phyloP scores from a whole-genome alignment of 148 eudicot species.

The Fagopyrum esculentum region DNA sequence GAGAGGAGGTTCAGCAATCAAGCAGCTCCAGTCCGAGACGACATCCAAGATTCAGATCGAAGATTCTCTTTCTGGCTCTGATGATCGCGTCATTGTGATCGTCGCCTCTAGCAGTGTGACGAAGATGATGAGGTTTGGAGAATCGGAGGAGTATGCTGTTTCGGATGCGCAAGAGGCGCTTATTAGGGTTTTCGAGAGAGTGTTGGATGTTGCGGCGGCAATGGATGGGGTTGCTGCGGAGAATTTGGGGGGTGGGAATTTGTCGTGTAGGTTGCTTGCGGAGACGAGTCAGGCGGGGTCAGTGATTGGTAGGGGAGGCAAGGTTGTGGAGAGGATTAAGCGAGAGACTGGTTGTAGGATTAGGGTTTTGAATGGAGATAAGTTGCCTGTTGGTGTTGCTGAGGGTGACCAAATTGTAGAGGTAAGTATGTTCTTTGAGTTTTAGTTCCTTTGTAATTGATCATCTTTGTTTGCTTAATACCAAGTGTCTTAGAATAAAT shows the following conservation, averaged over 20 bases:
- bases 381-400: constrained; percentile 33
- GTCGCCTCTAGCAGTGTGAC: constrained; percentile 17
- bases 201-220: constrained; percentile 60
- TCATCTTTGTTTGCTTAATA: not conserved
- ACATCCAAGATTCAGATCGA: constrained; percentile 48
- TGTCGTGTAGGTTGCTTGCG: constrained; percentile 49
- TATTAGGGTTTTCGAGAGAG: constrained; percentile 68
- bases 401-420: constrained; percentile 44
- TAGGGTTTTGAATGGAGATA: constrained; percentile 47
- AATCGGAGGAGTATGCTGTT: constrained; percentile 22
- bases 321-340: constrained; percentile 49
- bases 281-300: constrained; percentile 40
- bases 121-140: constrained; percentile 19
- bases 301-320: constrained; percentile 78
- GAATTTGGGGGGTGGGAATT: constrained; percentile 14
- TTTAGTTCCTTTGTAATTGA: not conserved
- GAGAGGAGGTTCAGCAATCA: constrained; percentile 55
- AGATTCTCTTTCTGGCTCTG: constrained; percentile 32
- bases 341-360: constrained; percentile 53
- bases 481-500: not conserved
- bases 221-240: constrained; percentile 18
- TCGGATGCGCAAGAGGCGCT: constrained; percentile 67
- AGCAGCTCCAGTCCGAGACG: constrained; percentile 47
- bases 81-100: constrained; percentile 43
- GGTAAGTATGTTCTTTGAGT: constrained; percentile 22